Evolutionary conservation across 495 filamentous ascomycete genomes (phyloP), one percentile per base, ranked within the genome.

Genomic region (Penicillium canariense): DNA sequence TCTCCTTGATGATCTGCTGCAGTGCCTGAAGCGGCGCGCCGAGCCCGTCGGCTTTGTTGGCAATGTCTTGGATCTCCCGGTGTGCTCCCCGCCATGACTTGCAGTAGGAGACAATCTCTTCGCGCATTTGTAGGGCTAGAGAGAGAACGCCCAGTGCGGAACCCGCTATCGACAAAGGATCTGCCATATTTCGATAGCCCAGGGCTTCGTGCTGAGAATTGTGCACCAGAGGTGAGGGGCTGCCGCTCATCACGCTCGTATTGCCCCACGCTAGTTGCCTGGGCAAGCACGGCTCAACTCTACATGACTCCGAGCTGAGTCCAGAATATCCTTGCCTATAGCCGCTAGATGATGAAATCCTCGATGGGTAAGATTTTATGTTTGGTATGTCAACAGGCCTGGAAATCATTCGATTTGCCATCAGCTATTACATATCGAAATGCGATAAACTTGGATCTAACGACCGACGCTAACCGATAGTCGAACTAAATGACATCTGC

Each of bases 91-190:
- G 42, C 51, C 51, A 47, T 15, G 51, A 27, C 22, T 27, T 31
- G 31, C 42, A 54, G 17, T 54, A 54, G 17, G 51, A 45, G 9
- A 44, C 42, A n/a, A 54, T 54, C 22, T 54, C 31, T 8, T 26
- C 42, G 5, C 51, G 42, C 8, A 54, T 30, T 17, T 54, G 51
- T 3, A 54, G 31, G 9, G 28, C 51, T 6, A 54, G 26, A 3
- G 51, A 54, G 5, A 47, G 15, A 3, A 54, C 51, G 2, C 31
- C 43, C 22, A 54, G 31, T 6, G 31, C 51, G 7, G 51, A 32
- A n/a, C 42, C 42, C 14, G 40, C 17, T 1, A 47, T 22, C 7
- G 51, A 54, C 17, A 47, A 17, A 17, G 51, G 42, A 22, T 54
- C 51, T 10, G 51, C 30, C 51, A 54, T 54, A 2, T 8, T 23